phyloP scores from a whole-genome alignment of 495 filamentous ascomycete species.

The Umbilicaria muhlenbergii region DNA sequence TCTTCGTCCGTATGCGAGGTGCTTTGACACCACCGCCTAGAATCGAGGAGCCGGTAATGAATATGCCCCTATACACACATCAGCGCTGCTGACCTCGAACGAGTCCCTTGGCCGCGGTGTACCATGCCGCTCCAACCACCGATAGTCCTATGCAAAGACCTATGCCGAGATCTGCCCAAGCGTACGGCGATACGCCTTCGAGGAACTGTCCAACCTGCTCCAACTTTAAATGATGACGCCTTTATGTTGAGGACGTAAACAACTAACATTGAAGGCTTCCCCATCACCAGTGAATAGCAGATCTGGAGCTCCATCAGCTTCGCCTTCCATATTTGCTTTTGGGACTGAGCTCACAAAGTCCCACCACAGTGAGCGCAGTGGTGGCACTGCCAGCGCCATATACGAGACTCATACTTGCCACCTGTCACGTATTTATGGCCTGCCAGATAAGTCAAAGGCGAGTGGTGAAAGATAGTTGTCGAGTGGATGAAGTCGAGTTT shows the following conservation, averaged over 20 bases:
- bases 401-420: constrained; percentile 29
- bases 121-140: constrained; percentile 96
- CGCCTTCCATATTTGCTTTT: constrained; percentile 7
- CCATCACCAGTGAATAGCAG: constrained; percentile 96
- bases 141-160: constrained; percentile 90
- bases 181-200: constrained; percentile 84
- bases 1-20: constrained; percentile 95
- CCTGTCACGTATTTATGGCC: no score
- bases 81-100: not conserved
- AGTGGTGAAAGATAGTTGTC: no score
- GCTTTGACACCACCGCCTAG: constrained; percentile 91
- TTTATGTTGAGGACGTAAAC: not conserved
- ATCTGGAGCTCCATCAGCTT: constrained; percentile 44
- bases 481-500: no score
- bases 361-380: constrained; percentile 63
- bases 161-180: constrained; percentile 84
- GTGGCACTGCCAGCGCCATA: constrained; percentile 60
- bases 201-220: constrained; percentile 74
- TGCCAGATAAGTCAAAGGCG: no score
- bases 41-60: constrained; percentile 97
- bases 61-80: constrained; percentile 67
- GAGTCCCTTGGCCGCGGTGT: constrained; percentile 16
- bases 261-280: constrained; percentile 85
- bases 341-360: constrained; percentile 54
- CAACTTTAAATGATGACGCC: constrained; percentile 11